Evolutionary conservation across 2,329 filamentous ascomycete genomes (phyloP).

Genomic region (Neurospora sp.): DNA sequence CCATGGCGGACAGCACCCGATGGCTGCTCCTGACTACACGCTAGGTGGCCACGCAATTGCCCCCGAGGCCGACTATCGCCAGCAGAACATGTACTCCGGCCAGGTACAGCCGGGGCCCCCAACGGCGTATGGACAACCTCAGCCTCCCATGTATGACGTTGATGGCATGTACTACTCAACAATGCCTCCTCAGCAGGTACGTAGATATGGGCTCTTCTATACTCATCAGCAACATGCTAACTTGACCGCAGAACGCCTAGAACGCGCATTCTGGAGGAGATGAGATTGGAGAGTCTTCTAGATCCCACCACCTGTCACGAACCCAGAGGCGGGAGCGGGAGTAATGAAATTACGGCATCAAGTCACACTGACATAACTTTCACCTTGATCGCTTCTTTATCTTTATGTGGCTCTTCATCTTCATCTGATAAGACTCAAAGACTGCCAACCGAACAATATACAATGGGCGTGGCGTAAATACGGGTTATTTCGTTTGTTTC

Average conservation of each 20-base stretch:
- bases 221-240: background rate
- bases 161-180: conserved; percentile 80
- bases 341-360: background rate
- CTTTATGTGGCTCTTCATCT: background rate
- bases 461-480: background rate
- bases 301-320: background rate
- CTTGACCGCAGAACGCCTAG: conserved; percentile 9
- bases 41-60: conserved; percentile 54
- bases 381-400: background rate
- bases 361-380: background rate
- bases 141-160: conserved; percentile 73
- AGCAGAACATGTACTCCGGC: conserved; percentile 69
- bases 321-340: background rate
- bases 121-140: conserved; percentile 65
- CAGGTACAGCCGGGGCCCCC: conserved; percentile 66
- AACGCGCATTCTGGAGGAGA: background rate
- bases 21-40: conserved; percentile 51
- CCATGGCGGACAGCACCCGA: conserved; percentile 43
- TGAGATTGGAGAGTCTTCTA: background rate
- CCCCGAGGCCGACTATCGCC: conserved; percentile 69
- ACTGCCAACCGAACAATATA: background rate
- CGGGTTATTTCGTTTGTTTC: background rate
- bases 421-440: background rate
- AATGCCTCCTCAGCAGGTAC: conserved; percentile 76
- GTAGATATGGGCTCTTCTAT: conserved; percentile 16